These are phyloP conservation scores for Dorcoceras hygrometricum DNA, from an alignment of 257 asterid genomes.

Conservation along the genomic window DNA sequence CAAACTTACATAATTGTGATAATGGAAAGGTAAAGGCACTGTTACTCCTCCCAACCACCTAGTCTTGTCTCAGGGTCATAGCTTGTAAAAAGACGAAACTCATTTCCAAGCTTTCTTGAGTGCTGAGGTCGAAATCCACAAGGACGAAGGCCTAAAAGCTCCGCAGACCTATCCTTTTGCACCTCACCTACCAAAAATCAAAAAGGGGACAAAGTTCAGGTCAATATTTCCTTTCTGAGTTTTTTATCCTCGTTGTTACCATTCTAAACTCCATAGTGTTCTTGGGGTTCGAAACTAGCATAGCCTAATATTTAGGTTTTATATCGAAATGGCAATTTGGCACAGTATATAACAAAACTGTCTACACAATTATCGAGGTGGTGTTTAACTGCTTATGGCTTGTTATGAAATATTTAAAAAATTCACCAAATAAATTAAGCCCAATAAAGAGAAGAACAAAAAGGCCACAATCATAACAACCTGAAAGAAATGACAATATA, in stretches of 20 bases:
- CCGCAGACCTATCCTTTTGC: conserved; percentile 68
- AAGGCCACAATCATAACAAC: not conserved
- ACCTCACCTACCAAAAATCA: conserved; percentile 58
- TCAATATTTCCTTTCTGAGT: not conserved
- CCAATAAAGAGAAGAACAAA: not conserved
- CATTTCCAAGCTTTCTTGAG: conserved; percentile 94
- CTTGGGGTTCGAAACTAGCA: not conserved
- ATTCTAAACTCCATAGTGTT: not conserved
- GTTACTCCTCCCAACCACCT: conserved; percentile 68
- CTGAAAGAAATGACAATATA: not conserved
- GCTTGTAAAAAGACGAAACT: conserved; percentile 82
- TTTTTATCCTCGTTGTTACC: not conserved
- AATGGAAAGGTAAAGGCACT: not conserved
- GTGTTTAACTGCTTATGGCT: not conserved
- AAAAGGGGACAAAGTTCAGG: not conserved
- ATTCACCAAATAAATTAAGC: not conserved
- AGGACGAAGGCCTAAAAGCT: conserved; percentile 69
- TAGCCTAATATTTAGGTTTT: no score
- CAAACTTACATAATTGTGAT: conserved; percentile 9
- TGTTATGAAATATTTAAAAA: not conserved
- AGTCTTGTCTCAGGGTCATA: conserved; percentile 78
- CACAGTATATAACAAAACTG: not conserved
- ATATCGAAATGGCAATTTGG: not conserved
- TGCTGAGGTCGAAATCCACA: conserved; percentile 88
- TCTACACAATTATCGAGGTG: not conserved